Evolutionary conservation across 495 filamentous ascomycete species (phyloP), one percentile per base, ranked within the genome.

Genomic region (Aspergillus avenaceus): DNA sequence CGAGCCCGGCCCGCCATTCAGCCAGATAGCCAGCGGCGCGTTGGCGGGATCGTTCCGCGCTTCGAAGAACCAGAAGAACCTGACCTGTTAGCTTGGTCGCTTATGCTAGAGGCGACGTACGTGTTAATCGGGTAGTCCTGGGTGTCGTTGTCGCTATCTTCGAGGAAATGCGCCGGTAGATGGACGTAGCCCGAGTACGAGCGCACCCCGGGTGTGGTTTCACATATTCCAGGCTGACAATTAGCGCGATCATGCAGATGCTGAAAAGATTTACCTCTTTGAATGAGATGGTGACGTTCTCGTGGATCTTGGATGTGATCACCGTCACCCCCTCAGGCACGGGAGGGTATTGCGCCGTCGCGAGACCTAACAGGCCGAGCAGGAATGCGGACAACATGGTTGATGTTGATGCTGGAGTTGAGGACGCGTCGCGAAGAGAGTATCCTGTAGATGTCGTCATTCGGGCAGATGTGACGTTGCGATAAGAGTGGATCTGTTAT

Each of bases 51-150:
- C 52, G 41, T 61, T 61, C 4, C 55, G 51, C 0, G 82, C 80
- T 53, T 82, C 84, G 51, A 90, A 78, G 57, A 86, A 90, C 86
- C 85, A 88, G 66, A 88, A 88, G 57, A 86, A 88, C 8, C 32
- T 36, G 28, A 9, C 28, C 9, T 2, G 8, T 8, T 13, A 31
- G n/a, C 2, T 31, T 8, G n/a, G 8, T 31, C 8, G 8, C n/a
- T 31, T 9, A 31, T 9, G 18, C 2, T 8, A 9, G n/a, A 5
- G n/a, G 18, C 9, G 32, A n/a, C 18, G 6, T 36, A 36, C n/a
- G 78, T 86, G 60, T 88, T 87, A 46, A 85, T 84, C 18, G 82
- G 74, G 57, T 84, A 87, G 16, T 78, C 61, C 51, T 82, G 75
- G 50, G 5, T n/a, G 4, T 36, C 45, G 8, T 19, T 23, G 8